Evolutionary conservation across 73 alveolate species (phyloP).

Genomic region (Stentor roeselii): DNA sequence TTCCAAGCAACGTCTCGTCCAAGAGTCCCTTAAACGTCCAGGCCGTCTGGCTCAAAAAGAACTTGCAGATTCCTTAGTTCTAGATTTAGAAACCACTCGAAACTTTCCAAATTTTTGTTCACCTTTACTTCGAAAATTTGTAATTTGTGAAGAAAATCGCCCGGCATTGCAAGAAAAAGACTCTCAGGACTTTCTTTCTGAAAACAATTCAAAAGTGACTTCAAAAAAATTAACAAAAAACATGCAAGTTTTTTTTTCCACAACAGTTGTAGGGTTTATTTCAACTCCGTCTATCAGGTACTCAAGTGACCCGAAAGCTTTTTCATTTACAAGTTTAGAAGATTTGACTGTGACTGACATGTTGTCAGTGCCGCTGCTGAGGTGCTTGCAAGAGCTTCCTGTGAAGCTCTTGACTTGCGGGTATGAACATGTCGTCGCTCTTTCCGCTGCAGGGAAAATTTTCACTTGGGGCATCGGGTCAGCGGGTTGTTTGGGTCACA

Average conservation of each 20-base stretch:
- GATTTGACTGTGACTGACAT: not conserved
- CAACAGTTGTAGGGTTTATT: not conserved
- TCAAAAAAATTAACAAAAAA: not conserved
- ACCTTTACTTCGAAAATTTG: not conserved
- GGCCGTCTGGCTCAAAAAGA: not conserved
- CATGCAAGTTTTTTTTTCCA: not conserved
- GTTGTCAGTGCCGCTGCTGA: not conserved
- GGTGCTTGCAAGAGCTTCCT: not conserved
- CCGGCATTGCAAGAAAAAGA: no score
- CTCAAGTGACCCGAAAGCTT: not conserved
- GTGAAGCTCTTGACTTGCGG: slow-evolving; percentile 42
- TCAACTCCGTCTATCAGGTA: not conserved
- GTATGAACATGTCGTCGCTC: slow-evolving; percentile 52
- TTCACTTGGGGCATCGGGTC: slow-evolving; percentile 75
- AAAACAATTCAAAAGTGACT: not conserved
- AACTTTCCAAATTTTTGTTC: not conserved
- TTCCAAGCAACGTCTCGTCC: not conserved
- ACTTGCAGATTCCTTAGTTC: not conserved
- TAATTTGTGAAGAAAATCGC: slow-evolving; percentile 25
- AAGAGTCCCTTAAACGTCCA: not conserved
- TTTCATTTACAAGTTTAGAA: not conserved
- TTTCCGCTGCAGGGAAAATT: slow-evolving; percentile 46
- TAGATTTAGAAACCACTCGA: not conserved
- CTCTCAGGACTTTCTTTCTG: no score
- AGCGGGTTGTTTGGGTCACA: slow-evolving; percentile 69